Evolutionary conservation across 768 basidiomycete genomes (phyloP).

Genomic region (Tricholoma hemisulphureum): DNA sequence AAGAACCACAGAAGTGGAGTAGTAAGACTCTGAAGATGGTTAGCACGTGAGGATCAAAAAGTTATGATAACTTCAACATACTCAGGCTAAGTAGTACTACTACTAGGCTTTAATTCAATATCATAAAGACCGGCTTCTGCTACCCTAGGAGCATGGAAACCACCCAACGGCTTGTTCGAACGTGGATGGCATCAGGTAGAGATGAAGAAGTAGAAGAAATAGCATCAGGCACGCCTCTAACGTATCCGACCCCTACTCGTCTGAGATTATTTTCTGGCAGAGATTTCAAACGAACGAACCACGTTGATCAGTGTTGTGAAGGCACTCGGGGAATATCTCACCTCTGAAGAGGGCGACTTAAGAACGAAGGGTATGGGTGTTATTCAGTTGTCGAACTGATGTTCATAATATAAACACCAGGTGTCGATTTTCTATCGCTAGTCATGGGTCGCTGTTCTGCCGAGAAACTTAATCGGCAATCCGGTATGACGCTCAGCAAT

Average conservation of each 20-base stretch:
- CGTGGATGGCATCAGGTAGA: constrained; percentile 68
- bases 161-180: constrained; percentile 54
- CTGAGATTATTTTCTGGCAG: constrained; percentile 22
- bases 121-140: no score
- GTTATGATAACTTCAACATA: background rate
- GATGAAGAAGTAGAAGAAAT: constrained; percentile 59
- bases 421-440: constrained; percentile 78
- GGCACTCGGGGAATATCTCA: constrained; percentile 83
- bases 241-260: constrained; percentile 5
- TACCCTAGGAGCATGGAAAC: constrained; percentile 29
- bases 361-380: constrained; percentile 79
- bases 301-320: constrained; percentile 80
- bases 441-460: constrained; percentile 62
- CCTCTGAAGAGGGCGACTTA: constrained; percentile 76
- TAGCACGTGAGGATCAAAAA: constrained; percentile 12
- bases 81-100: background rate
- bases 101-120: no score
- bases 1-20: background rate
- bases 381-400: background rate
- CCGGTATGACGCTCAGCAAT: constrained; percentile 51
- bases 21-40: background rate
- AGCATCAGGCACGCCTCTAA: constrained; percentile 51
- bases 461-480: constrained; percentile 71
- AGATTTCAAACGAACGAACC: constrained; percentile 50
- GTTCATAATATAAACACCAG: constrained; percentile 40